Evolutionary conservation across 345 rosid species (phyloP).

Genomic region (Boechera divaricarpa): DNA sequence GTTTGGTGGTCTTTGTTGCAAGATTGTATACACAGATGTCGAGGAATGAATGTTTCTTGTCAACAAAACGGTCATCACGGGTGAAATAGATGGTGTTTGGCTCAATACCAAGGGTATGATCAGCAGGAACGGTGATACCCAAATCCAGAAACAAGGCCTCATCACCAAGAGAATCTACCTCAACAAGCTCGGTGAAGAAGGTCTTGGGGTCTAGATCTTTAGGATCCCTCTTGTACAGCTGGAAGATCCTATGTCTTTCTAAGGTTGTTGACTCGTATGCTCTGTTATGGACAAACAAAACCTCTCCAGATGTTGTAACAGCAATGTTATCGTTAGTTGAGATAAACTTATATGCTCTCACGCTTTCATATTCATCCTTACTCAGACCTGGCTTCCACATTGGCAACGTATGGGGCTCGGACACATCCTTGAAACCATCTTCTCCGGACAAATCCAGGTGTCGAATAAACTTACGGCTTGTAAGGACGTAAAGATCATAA

Average conservation of each 20-base stretch:
- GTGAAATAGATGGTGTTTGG: constrained; percentile 9
- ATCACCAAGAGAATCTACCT: neutral
- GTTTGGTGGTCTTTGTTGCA: neutral
- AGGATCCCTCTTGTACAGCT: neutral
- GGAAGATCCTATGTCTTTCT: neutral
- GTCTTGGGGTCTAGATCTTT: neutral
- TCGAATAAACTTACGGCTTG: neutral
- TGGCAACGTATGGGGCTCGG: neutral
- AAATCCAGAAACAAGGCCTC: neutral
- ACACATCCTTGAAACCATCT: too few relatives aligned
- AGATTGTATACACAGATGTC: constrained; percentile 9
- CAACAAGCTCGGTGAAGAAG: too few relatives aligned
- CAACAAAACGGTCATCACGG: neutral
- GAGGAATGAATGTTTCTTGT: neutral
- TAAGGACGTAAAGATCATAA: neutral
- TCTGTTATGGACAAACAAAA: neutral
- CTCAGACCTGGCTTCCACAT: too few relatives aligned
- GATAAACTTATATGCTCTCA: too few relatives aligned
- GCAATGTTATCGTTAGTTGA: neutral
- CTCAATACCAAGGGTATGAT: neutral
- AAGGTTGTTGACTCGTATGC: neutral
- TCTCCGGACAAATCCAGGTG: neutral
- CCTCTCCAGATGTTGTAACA: constrained; percentile 2
- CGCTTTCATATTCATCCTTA: too few relatives aligned
- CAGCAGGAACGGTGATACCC: constrained; percentile 8